Conservation (phyloP, 2,329 filamentous ascomycete genomes). For the Bisporella sp. region DNA sequence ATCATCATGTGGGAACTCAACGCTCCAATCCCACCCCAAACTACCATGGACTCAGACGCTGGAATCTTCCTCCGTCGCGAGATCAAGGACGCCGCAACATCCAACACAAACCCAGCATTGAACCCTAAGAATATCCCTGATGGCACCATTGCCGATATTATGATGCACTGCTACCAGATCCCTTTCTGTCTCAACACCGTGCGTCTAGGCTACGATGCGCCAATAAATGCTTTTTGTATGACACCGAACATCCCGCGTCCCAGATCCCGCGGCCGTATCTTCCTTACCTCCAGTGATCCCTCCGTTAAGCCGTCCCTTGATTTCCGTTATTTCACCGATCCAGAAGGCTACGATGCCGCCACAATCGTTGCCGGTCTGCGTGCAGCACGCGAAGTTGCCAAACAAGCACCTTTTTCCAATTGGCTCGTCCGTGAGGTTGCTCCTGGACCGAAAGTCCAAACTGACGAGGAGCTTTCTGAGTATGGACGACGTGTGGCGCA, state of each 20-base stretch:
- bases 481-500: conserved; percentile 78
- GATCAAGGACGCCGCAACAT: conserved; percentile 51
- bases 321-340: conserved; percentile 47
- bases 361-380: conserved; percentile 35
- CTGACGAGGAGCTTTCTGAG: conserved; percentile 73
- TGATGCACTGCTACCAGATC: conserved; percentile 98
- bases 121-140: conserved; percentile 44
- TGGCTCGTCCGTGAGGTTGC: conserved; percentile 34
- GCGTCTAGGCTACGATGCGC: conserved; percentile 59
- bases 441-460: conserved; percentile 40
- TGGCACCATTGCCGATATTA: conserved; percentile 73
- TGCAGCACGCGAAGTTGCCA: conserved; percentile 26
- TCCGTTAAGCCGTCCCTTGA: conserved; percentile 42
- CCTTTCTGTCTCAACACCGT: conserved; percentile 83
- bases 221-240: conserved; percentile 45
- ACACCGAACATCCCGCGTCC: conserved; percentile 54
- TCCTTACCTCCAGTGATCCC: conserved; percentile 41
- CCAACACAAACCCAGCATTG: conserved; percentile 36
- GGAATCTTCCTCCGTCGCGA: conserved; percentile 71
- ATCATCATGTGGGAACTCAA: conserved; percentile 45
- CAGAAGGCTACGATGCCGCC: conserved; percentile 47
- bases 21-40: conserved; percentile 31
- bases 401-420: conserved; percentile 33
- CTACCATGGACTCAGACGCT: conserved; percentile 44
- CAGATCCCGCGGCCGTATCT: conserved; percentile 51